Base-by-base conservation (phyloP, 495 filamentous ascomycete species). In the Rostrohypoxylon terebratum region DNA sequence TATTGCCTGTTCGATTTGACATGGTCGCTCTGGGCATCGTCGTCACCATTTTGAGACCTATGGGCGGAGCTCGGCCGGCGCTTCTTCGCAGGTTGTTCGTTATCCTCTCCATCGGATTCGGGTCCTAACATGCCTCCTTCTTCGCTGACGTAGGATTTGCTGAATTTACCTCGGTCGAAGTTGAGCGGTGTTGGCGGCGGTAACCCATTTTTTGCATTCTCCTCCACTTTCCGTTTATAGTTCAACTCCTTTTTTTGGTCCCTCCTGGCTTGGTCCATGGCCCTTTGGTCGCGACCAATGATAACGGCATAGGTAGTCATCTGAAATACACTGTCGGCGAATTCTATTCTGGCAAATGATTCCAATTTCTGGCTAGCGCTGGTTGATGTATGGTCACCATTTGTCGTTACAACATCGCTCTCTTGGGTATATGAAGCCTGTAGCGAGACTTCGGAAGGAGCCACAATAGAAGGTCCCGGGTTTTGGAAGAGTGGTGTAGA, bases 101-200 rank as follows among this genome's bases (percentile, higher is more conserved):
- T 72, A 11, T 80, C 79, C 13, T 84, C 82, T 14, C 76, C 81
- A 50, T 85, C 82, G 0, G 83, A 84, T 69, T 84, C 84, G 4
- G 84, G 84, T 1, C 84, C 84, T 45, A 86, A 74, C 82, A 86
- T 84, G 50, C 84, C 84, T 55, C 84, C 84, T 71, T 86, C 83
- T 58, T 84, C 81, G 73, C 84, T 86, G 66, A 86, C 80, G 54
- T 84, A 84, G 65, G 84, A 86, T 75, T 83, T 86, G 77, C 81
- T 82, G 75, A 82, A 84, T 67, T 84, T 85, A 50, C 78, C 73
- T 50, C 77, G 75, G 69, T 83, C 79, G 25, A 77, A 73, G 25
- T 64, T 66, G 34, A 81, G 76, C 4, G 80, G 82, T 1, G 79
- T 71, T 0, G 83, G 82, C 3, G 82, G 79, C 8, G 80, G 79